Conservation (phyloP, 2,329 filamentous ascomycete genomes). For the Zymoseptoria ardabiliae region DNA sequence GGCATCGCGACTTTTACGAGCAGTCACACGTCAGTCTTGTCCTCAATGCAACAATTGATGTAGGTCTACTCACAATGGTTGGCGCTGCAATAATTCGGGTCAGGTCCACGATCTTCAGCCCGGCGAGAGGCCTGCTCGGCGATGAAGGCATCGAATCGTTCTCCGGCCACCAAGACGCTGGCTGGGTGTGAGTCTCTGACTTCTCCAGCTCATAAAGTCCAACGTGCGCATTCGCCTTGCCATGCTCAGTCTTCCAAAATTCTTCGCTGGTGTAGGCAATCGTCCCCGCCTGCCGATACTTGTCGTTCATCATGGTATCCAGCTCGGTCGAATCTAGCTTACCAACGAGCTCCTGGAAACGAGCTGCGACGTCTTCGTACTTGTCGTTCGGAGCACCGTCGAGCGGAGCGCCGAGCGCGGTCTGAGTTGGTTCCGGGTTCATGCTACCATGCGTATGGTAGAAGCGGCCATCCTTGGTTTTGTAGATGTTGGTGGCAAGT, state of each 20-base stretch:
- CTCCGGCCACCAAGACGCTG: constrained; percentile 21
- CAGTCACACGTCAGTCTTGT: neutral
- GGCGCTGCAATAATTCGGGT: constrained; percentile 70
- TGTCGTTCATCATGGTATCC: constrained; percentile 35
- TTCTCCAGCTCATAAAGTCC: constrained; percentile 15
- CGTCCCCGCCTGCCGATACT: constrained; percentile 37
- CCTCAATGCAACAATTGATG: neutral
- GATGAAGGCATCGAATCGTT: constrained; percentile 21
- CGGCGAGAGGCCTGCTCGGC: constrained; percentile 39
- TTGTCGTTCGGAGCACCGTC: constrained; percentile 27
- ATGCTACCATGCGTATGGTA: constrained; percentile 44
- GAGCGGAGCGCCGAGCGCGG: constrained; percentile 27
- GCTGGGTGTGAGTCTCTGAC: constrained; percentile 10
- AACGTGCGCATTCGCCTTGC: constrained; percentile 17
- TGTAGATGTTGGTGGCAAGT: constrained; percentile 42
- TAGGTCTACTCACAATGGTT: constrained; percentile 30
- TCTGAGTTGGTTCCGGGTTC: constrained; percentile 40
- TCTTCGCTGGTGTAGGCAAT: constrained; percentile 37
- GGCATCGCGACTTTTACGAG: constrained; percentile 51
- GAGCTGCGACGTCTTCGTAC: constrained; percentile 34
- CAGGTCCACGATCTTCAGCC: constrained; percentile 66
- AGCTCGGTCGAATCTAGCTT: constrained; percentile 34
- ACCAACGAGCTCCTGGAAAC: constrained; percentile 37
- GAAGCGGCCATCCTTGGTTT: constrained; percentile 38
- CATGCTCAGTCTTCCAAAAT: constrained; percentile 33